Evolutionary conservation across 2,329 filamentous ascomycete species (phyloP).

Genomic region (Penicillium rolfsii): DNA sequence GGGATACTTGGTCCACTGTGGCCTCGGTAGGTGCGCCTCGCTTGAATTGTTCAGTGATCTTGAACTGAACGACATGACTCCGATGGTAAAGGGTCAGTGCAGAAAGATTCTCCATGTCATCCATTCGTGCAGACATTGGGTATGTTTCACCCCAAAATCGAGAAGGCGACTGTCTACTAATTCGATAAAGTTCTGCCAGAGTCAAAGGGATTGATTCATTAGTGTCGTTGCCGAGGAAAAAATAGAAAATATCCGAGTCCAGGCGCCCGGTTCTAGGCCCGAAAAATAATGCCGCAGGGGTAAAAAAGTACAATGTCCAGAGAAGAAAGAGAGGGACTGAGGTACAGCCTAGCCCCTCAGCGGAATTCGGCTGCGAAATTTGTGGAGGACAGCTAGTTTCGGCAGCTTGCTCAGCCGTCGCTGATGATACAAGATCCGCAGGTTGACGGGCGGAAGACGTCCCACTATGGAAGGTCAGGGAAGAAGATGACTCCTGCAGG

Average conservation of each 20-base stretch:
- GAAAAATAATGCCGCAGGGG: slow-evolving; percentile 28
- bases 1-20: slow-evolving; percentile 8
- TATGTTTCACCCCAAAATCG: slow-evolving; percentile 34
- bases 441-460: not conserved
- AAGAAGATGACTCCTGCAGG: not conserved
- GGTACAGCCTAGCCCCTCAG: slow-evolving; percentile 24
- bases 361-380: not conserved
- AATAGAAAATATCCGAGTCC: slow-evolving; percentile 28
- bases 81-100: slow-evolving; percentile 29
- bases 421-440: not conserved
- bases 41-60: slow-evolving; percentile 31
- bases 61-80: slow-evolving; percentile 32
- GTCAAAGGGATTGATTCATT: slow-evolving; percentile 10
- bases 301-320: slow-evolving; percentile 35
- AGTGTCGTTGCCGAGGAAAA: slow-evolving; percentile 26
- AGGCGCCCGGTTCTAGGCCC: slow-evolving; percentile 20
- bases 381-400: not conserved
- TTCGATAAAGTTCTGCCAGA: slow-evolving; percentile 30
- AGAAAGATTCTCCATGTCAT: slow-evolving; percentile 34
- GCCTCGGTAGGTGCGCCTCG: slow-evolving; percentile 4
- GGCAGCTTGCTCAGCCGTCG: not conserved
- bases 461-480: not conserved
- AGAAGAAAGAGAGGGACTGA: slow-evolving; percentile 34
- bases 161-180: slow-evolving; percentile 33
- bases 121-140: slow-evolving; percentile 29